phyloP scores from a whole-genome alignment of 768 basidiomycete genomes.

The Pisolithus tinctorius region DNA sequence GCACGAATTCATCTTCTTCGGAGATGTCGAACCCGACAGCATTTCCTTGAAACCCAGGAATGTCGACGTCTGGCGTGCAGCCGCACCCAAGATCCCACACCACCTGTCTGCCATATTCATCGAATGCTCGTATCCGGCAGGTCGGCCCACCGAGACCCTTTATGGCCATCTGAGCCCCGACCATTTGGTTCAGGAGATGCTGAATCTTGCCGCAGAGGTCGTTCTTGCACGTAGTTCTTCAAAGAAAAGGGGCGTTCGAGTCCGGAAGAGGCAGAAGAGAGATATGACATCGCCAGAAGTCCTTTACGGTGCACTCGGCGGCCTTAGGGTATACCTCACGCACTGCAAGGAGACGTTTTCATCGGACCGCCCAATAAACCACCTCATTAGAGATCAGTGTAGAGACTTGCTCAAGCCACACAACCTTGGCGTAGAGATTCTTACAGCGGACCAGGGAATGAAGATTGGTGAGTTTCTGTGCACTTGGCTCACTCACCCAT shows the following conservation, averaged over 20 bases:
- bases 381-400: conserved; percentile 72
- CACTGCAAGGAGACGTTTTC: conserved; percentile 80
- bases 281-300: conserved; percentile 37
- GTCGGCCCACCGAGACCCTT: conserved; percentile 57
- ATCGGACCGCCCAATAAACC: conserved; percentile 45
- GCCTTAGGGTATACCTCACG: conserved; percentile 68
- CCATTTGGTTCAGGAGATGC: conserved; percentile 71
- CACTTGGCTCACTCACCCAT: not conserved
- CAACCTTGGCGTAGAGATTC: conserved; percentile 63
- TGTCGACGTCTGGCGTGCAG: conserved; percentile 70
- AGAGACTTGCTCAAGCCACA: conserved; percentile 50
- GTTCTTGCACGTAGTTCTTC: conserved; percentile 36
- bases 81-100: conserved; percentile 69
- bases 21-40: conserved; percentile 87
- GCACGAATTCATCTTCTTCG: conserved; percentile 86
- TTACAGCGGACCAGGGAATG: conserved; percentile 76
- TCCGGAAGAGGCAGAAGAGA: conserved; percentile 32
- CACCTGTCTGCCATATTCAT: conserved; percentile 79
- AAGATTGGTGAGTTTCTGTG: conserved; percentile 54
- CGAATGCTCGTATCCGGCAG: conserved; percentile 86
- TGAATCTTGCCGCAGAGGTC: conserved; percentile 62
- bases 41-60: conserved; percentile 57
- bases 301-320: conserved; percentile 46
- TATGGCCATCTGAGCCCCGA: conserved; percentile 87
- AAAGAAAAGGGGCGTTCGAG: conserved; percentile 11